Evolutionary conservation across 495 filamentous ascomycete species (phyloP).

Genomic region (Penicillium lividum): DNA sequence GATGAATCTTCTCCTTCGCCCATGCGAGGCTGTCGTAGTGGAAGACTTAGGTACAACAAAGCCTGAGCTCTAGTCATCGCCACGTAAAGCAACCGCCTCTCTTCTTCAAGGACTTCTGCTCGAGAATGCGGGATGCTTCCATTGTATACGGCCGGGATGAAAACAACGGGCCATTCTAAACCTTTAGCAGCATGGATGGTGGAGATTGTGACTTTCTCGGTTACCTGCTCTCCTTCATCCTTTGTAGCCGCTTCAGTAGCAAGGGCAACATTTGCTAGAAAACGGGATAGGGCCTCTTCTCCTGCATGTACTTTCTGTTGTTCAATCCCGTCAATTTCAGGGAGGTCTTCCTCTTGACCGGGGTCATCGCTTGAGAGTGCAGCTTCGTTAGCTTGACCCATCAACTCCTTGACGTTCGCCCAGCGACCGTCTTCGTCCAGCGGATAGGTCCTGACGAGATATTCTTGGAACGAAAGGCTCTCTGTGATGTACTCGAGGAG

Average conservation of each 20-base stretch:
- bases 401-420: slow-evolving; percentile 89
- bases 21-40: slow-evolving; percentile 60
- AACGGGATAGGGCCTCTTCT: slow-evolving; percentile 71
- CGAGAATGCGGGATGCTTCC: slow-evolving; percentile 94
- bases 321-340: slow-evolving; percentile 71
- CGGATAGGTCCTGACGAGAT: slow-evolving; percentile 66
- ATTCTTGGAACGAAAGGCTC: slow-evolving; percentile 70
- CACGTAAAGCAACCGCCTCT: slow-evolving; percentile 88
- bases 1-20: slow-evolving; percentile 48
- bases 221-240: slow-evolving; percentile 47
- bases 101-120: slow-evolving; percentile 87
- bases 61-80: slow-evolving; percentile 96
- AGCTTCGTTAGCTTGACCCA: slow-evolving; percentile 72
- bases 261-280: slow-evolving; percentile 87
- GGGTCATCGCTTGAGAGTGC: slow-evolving; percentile 30
- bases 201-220: slow-evolving; percentile 81
- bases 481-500: slow-evolving; percentile 74
- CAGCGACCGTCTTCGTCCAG: slow-evolving; percentile 81
- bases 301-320: slow-evolving; percentile 60
- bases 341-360: slow-evolving; percentile 67
- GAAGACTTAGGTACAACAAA: slow-evolving; percentile 88
- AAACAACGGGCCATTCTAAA: slow-evolving; percentile 96
- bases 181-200: slow-evolving; percentile 98
- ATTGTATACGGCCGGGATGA: slow-evolving; percentile 87
- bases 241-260: slow-evolving; percentile 69